phyloP scores from a whole-genome alignment of 805 yeast species.

The Candida tallmaniae region DNA sequence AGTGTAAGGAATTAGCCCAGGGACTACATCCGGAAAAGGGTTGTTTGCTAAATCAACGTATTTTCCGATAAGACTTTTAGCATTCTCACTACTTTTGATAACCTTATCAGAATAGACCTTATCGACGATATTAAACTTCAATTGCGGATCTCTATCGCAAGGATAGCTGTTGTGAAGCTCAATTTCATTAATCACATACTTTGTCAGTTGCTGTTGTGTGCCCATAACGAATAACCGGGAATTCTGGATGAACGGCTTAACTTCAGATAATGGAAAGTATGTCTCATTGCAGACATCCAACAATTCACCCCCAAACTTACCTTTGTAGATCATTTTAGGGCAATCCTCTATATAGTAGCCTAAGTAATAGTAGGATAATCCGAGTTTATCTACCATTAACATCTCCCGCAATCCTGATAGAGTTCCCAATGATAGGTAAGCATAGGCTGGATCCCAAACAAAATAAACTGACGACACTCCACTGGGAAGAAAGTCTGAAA shows the following conservation, averaged over 20 bases:
- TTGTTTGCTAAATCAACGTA: conserved; percentile 8
- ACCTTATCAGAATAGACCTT: conserved; percentile 13
- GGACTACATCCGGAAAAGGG: conserved; percentile 8
- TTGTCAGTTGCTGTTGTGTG: conserved; percentile 3
- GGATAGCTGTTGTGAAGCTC: conserved; percentile 1
- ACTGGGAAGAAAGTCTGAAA: conserved; percentile 70
- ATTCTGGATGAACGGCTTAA: conserved; percentile 21
- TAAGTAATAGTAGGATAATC: conserved; percentile 58
- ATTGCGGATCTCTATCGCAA: conserved; percentile 1
- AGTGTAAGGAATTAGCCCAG: conserved; percentile 11
- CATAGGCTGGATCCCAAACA: conserved; percentile 81
- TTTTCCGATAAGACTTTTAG: conserved; percentile 11
- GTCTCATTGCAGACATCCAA: conserved; percentile 49
- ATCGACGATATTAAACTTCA: conserved; percentile 17
- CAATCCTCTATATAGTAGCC: conserved; percentile 83
- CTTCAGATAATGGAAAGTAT: conserved; percentile 35
- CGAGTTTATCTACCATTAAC: conserved; percentile 44
- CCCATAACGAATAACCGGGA: conserved; percentile 31
- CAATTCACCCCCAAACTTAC: conserved; percentile 70
- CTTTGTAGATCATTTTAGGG: conserved; percentile 77
- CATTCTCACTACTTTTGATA: conserved; percentile 16
- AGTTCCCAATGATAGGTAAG: conserved; percentile 68
- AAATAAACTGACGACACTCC: conserved; percentile 83
- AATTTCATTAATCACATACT: not conserved
- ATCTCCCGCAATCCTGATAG: conserved; percentile 72